Base-by-base conservation (phyloP, 1,139 yeast genomes). In the Protomyces lactucae-debilis region DNA sequence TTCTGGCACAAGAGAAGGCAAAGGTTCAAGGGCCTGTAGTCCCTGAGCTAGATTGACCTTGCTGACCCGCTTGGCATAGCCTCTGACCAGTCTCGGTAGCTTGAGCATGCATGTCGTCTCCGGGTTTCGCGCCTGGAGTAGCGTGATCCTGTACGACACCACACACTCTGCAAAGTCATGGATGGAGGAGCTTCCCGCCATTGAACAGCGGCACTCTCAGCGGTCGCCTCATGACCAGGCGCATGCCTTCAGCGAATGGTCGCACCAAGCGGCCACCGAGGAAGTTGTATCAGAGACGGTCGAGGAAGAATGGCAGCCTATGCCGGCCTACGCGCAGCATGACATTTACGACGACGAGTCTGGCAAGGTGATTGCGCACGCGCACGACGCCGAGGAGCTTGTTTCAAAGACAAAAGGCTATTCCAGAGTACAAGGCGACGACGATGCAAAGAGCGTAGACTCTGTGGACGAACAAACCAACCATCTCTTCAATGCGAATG, bases 361-460 rank as follows among this genome's bases (percentile, higher is more conserved):
- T 67, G 87, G 87, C 21, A 78, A 79, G 61, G 73, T 82, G 18
- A 77, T 80, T 14, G 78, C 79, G 3, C 67, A 65, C 36, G 66
- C 64, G 9, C 36, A n/a, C 18, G 71, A 73, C 12, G 74, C 73
- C 8, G 69, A 69, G 46, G 70, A 68, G 64, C 66, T 70, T 32
- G 67, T 69, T 39, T 69, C 72, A 32, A 77, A 76, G 1, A 75
- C 75, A 71, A 67, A 80, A 65, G 97, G 96, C 0, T 93, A 95
- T 72, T 93, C 99, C 0, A 85, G 95, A 70, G 87, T 95, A 12
- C 91, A 92, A 52, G 88, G 87, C 2, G 96, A 91, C 70, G 98
- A 93, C 73, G 95, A 95, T 43, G 87, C 86, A 32, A 84, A 85
- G 69, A 88, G 88, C 68, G 80, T 85, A 23, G 84, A 82, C 65